Evolutionary conservation across 768 basidiomycete genomes (phyloP).

Genomic region (Pleurotus tuoliensis): DNA sequence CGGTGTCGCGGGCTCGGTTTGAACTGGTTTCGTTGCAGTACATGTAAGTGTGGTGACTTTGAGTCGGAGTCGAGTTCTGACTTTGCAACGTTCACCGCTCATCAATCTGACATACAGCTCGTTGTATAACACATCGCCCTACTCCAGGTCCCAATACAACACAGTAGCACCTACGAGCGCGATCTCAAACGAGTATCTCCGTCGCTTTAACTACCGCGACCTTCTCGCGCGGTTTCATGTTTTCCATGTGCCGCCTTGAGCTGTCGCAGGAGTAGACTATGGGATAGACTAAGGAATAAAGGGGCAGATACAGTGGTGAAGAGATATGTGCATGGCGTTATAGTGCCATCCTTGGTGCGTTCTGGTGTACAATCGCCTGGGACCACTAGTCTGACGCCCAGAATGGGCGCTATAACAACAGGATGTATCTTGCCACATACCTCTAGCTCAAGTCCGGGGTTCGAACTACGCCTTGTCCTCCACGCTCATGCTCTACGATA

Average conservation of each 20-base stretch:
- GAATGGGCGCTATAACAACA: constrained; percentile 1
- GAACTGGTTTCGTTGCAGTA: no score
- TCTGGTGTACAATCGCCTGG: neutral
- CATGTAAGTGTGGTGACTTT: no score
- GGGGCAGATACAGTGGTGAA: neutral
- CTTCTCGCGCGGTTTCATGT: neutral
- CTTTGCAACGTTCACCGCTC: neutral
- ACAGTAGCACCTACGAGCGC: no score
- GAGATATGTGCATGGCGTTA: neutral
- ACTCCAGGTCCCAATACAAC: no score
- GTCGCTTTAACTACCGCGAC: neutral
- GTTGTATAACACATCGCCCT: no score
- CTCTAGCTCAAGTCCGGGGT: neutral
- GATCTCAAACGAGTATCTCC: neutral
- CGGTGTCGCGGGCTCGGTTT: no score
- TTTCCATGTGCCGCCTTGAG: neutral
- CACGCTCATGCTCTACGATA: no score
- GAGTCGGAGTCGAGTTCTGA: neutral
- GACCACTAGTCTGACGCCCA: constrained; percentile 3
- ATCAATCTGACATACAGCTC: no score
- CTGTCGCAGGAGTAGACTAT: neutral
- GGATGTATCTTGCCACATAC: constrained; percentile 1
- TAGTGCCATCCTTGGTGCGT: neutral
- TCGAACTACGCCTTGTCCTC: neutral
- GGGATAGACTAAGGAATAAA: neutral